phyloP scores from a whole-genome alignment of 2,329 filamentous ascomycete genomes.

The Stachybotrys chartarum region DNA sequence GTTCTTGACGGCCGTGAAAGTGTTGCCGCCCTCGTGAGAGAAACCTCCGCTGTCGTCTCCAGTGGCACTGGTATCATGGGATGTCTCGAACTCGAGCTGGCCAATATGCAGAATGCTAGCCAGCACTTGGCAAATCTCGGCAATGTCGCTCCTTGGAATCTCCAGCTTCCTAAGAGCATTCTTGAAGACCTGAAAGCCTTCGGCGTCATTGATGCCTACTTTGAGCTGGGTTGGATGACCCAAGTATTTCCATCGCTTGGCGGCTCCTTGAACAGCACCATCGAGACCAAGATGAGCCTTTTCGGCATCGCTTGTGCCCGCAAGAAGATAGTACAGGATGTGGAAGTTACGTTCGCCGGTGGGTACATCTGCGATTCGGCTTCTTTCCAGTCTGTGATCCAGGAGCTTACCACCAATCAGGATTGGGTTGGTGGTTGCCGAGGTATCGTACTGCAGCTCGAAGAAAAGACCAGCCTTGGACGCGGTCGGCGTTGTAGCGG shows the following conservation, averaged over 20 bases:
- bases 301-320: slow-evolving; percentile 85
- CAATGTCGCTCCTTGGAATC: slow-evolving; percentile 88
- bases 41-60: slow-evolving; percentile 94
- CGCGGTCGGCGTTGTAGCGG: slow-evolving; percentile 86
- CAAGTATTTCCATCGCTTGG: slow-evolving; percentile 90
- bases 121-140: slow-evolving; percentile 91
- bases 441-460: slow-evolving; percentile 93
- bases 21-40: slow-evolving; percentile 88
- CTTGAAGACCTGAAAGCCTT: slow-evolving; percentile 97
- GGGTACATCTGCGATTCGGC: slow-evolving; percentile 83
- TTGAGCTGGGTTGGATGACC: slow-evolving; percentile 96
- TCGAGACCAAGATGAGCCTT: slow-evolving; percentile 73
- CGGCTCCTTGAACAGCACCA: slow-evolving; percentile 39
- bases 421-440: slow-evolving; percentile 74
- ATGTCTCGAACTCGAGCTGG: slow-evolving; percentile 86
- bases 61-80: slow-evolving; percentile 67
- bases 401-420: slow-evolving; percentile 91
- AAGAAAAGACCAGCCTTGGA: slow-evolving; percentile 95
- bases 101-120: slow-evolving; percentile 95
- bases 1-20: slow-evolving; percentile 82
- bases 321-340: slow-evolving; percentile 87
- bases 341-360: slow-evolving; percentile 97
- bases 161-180: slow-evolving; percentile 89
- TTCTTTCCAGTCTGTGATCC: slow-evolving; percentile 87
- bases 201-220: slow-evolving; percentile 90